Conservation (phyloP, 306 rosid species). For the Gillenia trifoliata region DNA sequence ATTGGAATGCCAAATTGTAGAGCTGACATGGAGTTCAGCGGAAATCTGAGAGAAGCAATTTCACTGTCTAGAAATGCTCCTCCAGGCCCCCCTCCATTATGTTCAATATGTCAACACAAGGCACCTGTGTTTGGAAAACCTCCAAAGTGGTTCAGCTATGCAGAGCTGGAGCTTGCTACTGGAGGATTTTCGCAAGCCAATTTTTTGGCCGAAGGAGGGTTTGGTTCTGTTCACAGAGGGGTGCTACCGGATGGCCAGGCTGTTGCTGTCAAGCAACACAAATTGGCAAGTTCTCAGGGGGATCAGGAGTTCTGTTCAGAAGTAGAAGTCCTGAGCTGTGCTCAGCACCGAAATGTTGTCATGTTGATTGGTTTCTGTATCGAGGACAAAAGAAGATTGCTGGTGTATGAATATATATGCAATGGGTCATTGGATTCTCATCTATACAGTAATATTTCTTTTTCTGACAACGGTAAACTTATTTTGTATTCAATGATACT, state of each 20-base stretch:
- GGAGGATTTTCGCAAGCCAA: slow-evolving; percentile 95
- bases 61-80: slow-evolving; percentile 80
- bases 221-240: slow-evolving; percentile 96
- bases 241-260: slow-evolving; percentile 92
- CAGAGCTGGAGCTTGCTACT: slow-evolving; percentile 90
- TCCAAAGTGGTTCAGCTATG: slow-evolving; percentile 91
- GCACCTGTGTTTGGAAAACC: slow-evolving; percentile 98
- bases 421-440: slow-evolving; percentile 93
- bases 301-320: slow-evolving; percentile 94
- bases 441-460: slow-evolving; percentile 68
- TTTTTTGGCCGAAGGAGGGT: slow-evolving; percentile 99
- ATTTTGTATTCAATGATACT: slow-evolving; percentile 2
- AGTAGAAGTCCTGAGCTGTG: slow-evolving; percentile 98
- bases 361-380: slow-evolving; percentile 97
- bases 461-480: not conserved
- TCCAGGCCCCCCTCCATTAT: slow-evolving; percentile 89
- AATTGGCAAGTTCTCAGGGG: slow-evolving; percentile 97
- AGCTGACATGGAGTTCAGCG: slow-evolving; percentile 56
- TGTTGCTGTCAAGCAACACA: slow-evolving; percentile 97
- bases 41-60: slow-evolving; percentile 84
- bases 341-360: slow-evolving; percentile 96
- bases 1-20: slow-evolving; percentile 48
- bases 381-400: slow-evolving; percentile 87
- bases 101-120: slow-evolving; percentile 98
- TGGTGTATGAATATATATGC: slow-evolving; percentile 97